A percentile compares a stretch with the other conserved stretches of the same genome.
Evolutionary conservation across 495 filamentous ascomycete species (phyloP).

Genomic region (Amniculicola lignicola): DNA sequence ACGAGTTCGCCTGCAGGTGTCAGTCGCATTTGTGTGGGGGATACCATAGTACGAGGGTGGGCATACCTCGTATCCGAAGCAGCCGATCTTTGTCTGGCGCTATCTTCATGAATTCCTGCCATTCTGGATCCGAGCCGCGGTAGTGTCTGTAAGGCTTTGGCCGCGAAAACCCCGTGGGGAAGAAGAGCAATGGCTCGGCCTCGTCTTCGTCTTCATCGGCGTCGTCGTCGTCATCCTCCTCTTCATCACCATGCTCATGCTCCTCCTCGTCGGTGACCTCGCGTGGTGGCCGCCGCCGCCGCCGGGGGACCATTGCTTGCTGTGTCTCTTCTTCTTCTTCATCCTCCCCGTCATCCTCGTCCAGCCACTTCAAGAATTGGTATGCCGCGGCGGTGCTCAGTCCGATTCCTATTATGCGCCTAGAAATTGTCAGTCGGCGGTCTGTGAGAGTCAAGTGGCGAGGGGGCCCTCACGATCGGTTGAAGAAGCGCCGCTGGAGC

Average conservation of each 20-base stretch:
- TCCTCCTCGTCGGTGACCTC: conserved; percentile 27
- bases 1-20: conserved; percentile 56
- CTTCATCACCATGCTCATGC: conserved; percentile 21
- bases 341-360: conserved; percentile 12
- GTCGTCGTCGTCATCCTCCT: conserved; percentile 29
- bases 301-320: not conserved
- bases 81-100: conserved; percentile 51
- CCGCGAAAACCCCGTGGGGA: conserved; percentile 59
- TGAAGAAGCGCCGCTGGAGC: conserved; percentile 32
- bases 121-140: conserved; percentile 64
- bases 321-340: conserved; percentile 5
- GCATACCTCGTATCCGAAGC: conserved; percentile 51
- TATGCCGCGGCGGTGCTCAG: conserved; percentile 1
- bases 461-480: conserved; percentile 3
- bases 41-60: too few species aligned
- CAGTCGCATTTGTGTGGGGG: too few species aligned
- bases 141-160: conserved; percentile 54
- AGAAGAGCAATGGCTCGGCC: conserved; percentile 51
- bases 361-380: conserved; percentile 2
- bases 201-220: conserved; percentile 33
- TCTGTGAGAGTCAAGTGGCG: not conserved
- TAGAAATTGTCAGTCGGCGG: not conserved
- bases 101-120: conserved; percentile 61
- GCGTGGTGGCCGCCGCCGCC: conserved; percentile 3
- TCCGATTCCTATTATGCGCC: conserved; percentile 6